phyloP scores from a whole-genome alignment of 163 green algal species.

The Scenedesmus sp. region DNA sequence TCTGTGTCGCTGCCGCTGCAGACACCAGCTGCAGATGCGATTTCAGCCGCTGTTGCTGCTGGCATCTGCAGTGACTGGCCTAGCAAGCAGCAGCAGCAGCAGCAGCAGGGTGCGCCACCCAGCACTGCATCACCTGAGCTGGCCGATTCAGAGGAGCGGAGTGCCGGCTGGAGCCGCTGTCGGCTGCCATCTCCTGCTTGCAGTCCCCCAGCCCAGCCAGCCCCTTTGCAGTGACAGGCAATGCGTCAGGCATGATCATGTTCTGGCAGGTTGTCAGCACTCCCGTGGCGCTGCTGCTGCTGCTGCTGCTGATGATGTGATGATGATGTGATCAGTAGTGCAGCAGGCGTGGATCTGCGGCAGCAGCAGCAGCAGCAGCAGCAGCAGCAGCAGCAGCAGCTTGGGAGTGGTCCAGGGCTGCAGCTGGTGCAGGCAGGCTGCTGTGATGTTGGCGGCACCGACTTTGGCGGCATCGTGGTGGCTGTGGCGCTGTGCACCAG shows the following conservation, averaged over 20 bases:
- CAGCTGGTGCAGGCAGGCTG: slow-evolving; percentile 47
- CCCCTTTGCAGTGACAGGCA: slow-evolving; percentile 59
- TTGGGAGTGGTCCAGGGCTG: not conserved
- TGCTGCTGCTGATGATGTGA: slow-evolving; percentile 14
- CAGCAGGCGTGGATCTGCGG: not conserved
- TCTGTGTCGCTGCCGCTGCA: slow-evolving; percentile 3
- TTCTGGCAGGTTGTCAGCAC: slow-evolving; percentile 51
- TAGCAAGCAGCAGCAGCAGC: slow-evolving; percentile 15
- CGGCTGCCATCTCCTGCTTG: slow-evolving; percentile 24
- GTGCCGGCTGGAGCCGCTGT: not conserved
- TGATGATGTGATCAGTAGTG: not conserved
- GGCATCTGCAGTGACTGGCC: not conserved
- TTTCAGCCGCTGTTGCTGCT: not conserved
- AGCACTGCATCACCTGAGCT: not conserved
- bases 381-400: slow-evolving; percentile 15
- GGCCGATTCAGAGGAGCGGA: not conserved
- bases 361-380: slow-evolving; percentile 14
- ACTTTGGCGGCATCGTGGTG: slow-evolving; percentile 51
- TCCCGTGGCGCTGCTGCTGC: slow-evolving; percentile 9
- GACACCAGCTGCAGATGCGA: not conserved
- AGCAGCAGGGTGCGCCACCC: not conserved
- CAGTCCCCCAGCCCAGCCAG: slow-evolving; percentile 43
- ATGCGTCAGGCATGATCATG: slow-evolving; percentile 44
- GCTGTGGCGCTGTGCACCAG: slow-evolving; percentile 58
- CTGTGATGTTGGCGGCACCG: slow-evolving; percentile 8